Percentiles rank a stretch among this genome's conserved stretches.
phyloP scores from a whole-genome alignment of 129 eudicot species.

The Sambucus nigra region DNA sequence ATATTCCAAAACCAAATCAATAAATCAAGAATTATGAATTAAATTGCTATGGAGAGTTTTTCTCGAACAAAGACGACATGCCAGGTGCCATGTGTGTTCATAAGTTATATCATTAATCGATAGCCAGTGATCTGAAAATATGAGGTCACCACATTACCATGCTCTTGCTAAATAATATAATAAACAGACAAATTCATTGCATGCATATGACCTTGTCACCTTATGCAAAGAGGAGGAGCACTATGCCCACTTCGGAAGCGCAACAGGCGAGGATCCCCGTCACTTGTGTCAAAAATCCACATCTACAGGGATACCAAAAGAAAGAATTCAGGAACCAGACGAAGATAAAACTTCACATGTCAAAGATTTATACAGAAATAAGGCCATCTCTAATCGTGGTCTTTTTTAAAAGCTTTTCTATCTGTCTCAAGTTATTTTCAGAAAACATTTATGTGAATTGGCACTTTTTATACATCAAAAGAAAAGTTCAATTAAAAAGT shows the following conservation, averaged over 20 bases:
- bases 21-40: background rate
- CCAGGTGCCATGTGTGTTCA: background rate
- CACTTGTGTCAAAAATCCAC: constrained; percentile 95
- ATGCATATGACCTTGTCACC: constrained; percentile 18
- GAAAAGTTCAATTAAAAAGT: too few relatives aligned
- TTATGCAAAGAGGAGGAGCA: constrained; percentile 92
- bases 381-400: too few relatives aligned
- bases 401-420: too few relatives aligned
- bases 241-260: constrained; percentile 97
- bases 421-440: too few relatives aligned
- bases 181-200: background rate
- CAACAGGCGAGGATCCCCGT: constrained; percentile 88
- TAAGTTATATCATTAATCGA: background rate
- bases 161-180: background rate
- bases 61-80: background rate
- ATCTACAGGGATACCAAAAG: constrained; percentile 33
- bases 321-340: background rate
- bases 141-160: background rate
- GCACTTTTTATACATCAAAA: too few relatives aligned
- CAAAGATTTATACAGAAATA: background rate
- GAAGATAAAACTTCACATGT: background rate
- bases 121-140: background rate
- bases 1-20: too few relatives aligned
- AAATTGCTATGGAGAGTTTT: background rate
- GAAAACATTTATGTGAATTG: too few relatives aligned